Base-by-base conservation (phyloP, 345 rosid genomes). In the Camelina neglecta region DNA sequence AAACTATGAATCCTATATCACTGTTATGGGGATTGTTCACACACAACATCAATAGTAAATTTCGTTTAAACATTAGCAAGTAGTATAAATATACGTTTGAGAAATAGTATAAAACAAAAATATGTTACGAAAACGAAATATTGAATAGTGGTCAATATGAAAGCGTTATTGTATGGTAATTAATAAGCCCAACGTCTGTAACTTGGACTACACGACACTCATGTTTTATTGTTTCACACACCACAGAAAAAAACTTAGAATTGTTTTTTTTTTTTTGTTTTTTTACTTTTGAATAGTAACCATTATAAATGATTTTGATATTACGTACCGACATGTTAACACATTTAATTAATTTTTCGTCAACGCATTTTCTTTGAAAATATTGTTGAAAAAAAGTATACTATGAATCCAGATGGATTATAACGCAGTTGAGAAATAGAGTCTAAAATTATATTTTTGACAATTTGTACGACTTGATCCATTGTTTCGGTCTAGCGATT, bases 141-240 rank as follows among this genome's bases (percentile, higher is more conserved):
- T 11, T 7, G 31, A 56, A 29, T 18, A 42, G 21, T 35, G 39
- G 39, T 57, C 64, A 56, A 42, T 69, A 23, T 26, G 15, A n/a
- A 47, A 15, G 16, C 55, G 55, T 8, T 48, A 31, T 6, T 31
- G 11, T 31, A 13, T 20, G 57, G 60, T 63, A 41, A 31, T 29
- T 7, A 64, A 54, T 20, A 62, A 31, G 33, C 5, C 20, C 11
- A 72, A 15, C 56, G 70, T 44, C 45, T 63, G 71, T 42, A 64
- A 64, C 71, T 35, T 64, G 58, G 57, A 56, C 64, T 64, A 35
- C 56, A 63, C 63, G 23, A 36, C 56, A 62, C 35, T 62, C 44
- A 18, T 16, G 66, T 59, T 59, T 31, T 41, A 41, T 24, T 45
- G 57, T 45, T 33, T 58, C 66, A 35, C 66, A 69, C 33, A n/a